Evolutionary conservation across 768 basidiomycete species (phyloP), one percentile per base, ranked within the genome.

Genomic region (Phaeotremella skinneri): DNA sequence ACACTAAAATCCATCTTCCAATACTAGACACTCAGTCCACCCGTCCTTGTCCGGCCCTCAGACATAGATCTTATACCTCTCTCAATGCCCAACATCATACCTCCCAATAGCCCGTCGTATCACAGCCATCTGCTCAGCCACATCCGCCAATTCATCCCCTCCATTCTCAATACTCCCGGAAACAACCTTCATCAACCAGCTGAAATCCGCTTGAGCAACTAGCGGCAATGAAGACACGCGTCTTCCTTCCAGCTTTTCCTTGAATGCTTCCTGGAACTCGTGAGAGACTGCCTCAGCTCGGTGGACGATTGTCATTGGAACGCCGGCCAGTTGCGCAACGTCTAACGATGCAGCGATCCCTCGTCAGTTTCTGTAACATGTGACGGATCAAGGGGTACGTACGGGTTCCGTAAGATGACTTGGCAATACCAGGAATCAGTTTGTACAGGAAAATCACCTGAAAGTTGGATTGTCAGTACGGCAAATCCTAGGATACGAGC

Each of bases 371-470:
- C 32, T 16, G 23, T 21, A 26, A 9, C 29, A 20, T 21, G 11
- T 31, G 17, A 25, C 11, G 16, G 20, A 14, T 21, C 3, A 7
- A 45, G 20, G 1, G 47, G 21, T 31, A 70, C 76, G 63, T 52
- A 76, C 75, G 76, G 4, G 76, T 77, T 43, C 76, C 76, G 52
- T 76, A 72, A 27, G 67, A 68, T 2, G 73, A 75, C 49, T 78
- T 71, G n/a, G 72, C 77, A 17, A 68, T 65, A 17, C 68, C 70
- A 14, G 74, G 68, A 32, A 93, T 84, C 30, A 98, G 85, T 79
- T 97, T 96, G 81, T 94, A 98, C 20, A 97, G 81, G 81, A 97
- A 98, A 20, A 91, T 83, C 39, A 96, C 85, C 89, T 93, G 67
- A 0, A 23, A 20, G 48, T 56, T n/a, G 57, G 58, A 16, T 45